A percentile compares a stretch with the other conserved stretches of the same genome.
Conservation (phyloP, 164 flowering plant genomes). For the Buxus sempervirens region DNA sequence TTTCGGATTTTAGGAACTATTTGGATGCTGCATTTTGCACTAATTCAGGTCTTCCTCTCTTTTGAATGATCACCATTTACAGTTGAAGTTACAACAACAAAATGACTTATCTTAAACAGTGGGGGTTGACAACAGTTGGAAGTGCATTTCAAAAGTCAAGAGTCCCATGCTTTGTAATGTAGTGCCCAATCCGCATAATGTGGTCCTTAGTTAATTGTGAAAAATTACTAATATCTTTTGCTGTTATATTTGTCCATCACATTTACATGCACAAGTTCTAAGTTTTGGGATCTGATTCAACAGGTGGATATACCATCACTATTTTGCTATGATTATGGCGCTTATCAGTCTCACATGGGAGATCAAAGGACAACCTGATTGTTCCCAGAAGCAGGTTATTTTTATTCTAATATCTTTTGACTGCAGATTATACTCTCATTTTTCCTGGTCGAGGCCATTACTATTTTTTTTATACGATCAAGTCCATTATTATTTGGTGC, state of each 20-base stretch:
- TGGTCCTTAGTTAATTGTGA: too few relatives aligned
- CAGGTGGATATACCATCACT: conserved; percentile 99
- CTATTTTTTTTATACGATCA: conserved; percentile 11
- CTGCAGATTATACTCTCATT: neutral
- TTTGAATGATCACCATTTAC: too few relatives aligned
- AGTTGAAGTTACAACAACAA: too few relatives aligned
- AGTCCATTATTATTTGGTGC: conserved; percentile 20
- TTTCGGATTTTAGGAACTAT: too few relatives aligned
- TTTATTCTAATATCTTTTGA: neutral
- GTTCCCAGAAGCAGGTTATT: conserved; percentile 82
- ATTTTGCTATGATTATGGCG: conserved; percentile 91
- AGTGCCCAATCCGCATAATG: too few relatives aligned
- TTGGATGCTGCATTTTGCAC: too few relatives aligned
- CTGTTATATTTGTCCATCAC: neutral
- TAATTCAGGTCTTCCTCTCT: too few relatives aligned
- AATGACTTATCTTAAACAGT: too few relatives aligned
- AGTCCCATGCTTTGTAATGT: too few relatives aligned
- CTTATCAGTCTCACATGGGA: conserved; percentile 98
- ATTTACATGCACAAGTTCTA: neutral
- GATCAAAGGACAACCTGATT: conserved; percentile 80
- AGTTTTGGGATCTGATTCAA: neutral
- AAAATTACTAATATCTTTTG: too few relatives aligned
- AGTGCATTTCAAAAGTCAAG: too few relatives aligned
- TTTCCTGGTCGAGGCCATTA: neutral
- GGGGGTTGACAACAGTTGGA: too few relatives aligned